These are phyloP conservation scores for Tricholoma terreum DNA, from an alignment of 768 basidiomycete genomes.

Conservation along the genomic window DNA sequence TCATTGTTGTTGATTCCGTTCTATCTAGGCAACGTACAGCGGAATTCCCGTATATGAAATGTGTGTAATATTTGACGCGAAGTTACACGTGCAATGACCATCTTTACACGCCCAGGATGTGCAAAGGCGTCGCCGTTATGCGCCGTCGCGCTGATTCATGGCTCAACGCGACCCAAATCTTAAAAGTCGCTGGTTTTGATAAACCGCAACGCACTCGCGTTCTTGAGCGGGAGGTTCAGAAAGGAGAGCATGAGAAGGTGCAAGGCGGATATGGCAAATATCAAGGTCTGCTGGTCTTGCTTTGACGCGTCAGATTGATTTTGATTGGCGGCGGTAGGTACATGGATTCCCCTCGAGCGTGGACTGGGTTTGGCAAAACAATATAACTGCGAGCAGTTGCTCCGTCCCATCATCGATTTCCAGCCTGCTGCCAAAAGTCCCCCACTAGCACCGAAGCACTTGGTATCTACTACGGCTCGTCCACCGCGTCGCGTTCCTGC, in stretches of 20 bases:
- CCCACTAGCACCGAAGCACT: conserved; percentile 94
- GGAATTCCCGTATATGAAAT: conserved; percentile 93
- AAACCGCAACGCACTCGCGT: conserved; percentile 98
- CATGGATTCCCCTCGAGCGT: conserved; percentile 96
- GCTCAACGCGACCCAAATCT: conserved; percentile 98
- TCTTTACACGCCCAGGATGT: conserved; percentile 69
- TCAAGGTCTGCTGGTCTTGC: conserved; percentile 64
- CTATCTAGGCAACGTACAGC: conserved; percentile 79
- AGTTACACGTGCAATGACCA: conserved; percentile 32
- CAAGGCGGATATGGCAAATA: conserved; percentile 99
- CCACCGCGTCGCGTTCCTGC: conserved; percentile 45
- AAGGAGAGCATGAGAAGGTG: conserved; percentile 98
- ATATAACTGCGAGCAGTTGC: conserved; percentile 83
- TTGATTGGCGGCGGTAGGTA: conserved; percentile 52
- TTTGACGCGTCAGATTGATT: conserved; percentile 11
- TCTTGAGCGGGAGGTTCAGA: conserved; percentile 96
- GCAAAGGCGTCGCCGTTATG: conserved; percentile 97
- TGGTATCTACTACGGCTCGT: conserved; percentile 68
- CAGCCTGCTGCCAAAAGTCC: conserved; percentile 86
- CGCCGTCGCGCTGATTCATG: conserved; percentile 93
- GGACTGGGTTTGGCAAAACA: conserved; percentile 85
- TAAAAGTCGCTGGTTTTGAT: conserved; percentile 99
- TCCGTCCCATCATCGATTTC: conserved; percentile 95
- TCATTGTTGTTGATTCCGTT: conserved; percentile 21
- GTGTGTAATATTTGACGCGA: conserved; percentile 49